Conservation (phyloP, 306 rosid species). For the Begonia masoniana region DNA sequence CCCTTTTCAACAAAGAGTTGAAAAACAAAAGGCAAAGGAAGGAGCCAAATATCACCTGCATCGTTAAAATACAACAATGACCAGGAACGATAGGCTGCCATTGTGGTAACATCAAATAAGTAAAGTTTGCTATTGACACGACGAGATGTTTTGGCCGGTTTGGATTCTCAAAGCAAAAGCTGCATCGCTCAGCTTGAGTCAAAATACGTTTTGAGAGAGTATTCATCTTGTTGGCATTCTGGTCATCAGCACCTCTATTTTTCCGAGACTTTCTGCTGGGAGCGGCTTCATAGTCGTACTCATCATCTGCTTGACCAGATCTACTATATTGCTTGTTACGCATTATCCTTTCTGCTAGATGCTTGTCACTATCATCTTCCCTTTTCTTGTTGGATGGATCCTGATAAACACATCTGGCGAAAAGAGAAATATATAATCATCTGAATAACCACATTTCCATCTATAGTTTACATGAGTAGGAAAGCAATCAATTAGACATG, state of each 20-base stretch:
- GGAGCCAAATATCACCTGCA: slow-evolving; percentile 43
- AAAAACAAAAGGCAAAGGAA: slow-evolving; percentile 3
- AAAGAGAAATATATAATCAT: slow-evolving; percentile 9
- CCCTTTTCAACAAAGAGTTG: not conserved
- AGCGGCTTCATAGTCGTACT: slow-evolving; percentile 67
- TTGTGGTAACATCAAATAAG: slow-evolving; percentile 85
- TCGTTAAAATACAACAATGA: slow-evolving; percentile 85
- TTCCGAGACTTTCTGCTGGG: slow-evolving; percentile 46
- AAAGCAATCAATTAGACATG: slow-evolving; percentile 4
- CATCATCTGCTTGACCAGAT: slow-evolving; percentile 70
- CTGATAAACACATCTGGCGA: slow-evolving; percentile 30
- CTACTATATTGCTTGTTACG: slow-evolving; percentile 58
- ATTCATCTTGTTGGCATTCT: slow-evolving; percentile 29
- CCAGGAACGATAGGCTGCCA: slow-evolving; percentile 76
- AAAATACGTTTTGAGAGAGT: slow-evolving; percentile 25
- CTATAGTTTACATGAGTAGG: slow-evolving; percentile 1
- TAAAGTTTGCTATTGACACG: slow-evolving; percentile 63
- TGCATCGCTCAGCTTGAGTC: slow-evolving; percentile 72
- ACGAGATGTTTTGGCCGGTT: slow-evolving; percentile 70
- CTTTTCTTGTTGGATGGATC: slow-evolving; percentile 38
- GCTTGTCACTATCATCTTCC: slow-evolving; percentile 74
- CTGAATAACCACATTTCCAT: slow-evolving; percentile 4
- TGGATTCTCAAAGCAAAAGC: slow-evolving; percentile 73
- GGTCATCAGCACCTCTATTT: slow-evolving; percentile 47
- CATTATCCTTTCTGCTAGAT: slow-evolving; percentile 71